A percentile compares a stretch with the other conserved stretches of the same genome.
Evolutionary conservation across 2,329 filamentous ascomycete genomes (phyloP).

Genomic region (Aspergillus calidoustus): DNA sequence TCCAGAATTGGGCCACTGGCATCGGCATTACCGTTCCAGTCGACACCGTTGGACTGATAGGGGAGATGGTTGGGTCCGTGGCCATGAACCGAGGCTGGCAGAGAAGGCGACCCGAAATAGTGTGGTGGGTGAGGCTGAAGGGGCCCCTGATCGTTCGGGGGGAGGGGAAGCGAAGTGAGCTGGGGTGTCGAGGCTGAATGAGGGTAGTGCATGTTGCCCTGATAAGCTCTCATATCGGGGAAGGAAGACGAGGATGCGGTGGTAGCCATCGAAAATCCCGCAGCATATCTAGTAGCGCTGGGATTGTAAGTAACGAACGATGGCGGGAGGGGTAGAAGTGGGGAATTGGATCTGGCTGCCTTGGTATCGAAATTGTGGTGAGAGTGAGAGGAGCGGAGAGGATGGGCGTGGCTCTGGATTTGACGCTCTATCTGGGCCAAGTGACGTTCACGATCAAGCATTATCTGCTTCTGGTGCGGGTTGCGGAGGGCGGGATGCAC

Average conservation of each 20-base stretch:
- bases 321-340: neutral
- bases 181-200: neutral
- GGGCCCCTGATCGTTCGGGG: neutral
- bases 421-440: slow-evolving; percentile 2
- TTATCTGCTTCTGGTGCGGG: slow-evolving; percentile 12
- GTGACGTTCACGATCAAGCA: slow-evolving; percentile 13
- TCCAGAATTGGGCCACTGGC: neutral
- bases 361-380: slow-evolving; percentile 5
- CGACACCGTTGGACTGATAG: neutral
- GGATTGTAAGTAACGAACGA: neutral
- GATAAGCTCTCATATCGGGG: slow-evolving; percentile 2
- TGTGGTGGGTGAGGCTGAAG: neutral
- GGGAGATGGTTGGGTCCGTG: neutral
- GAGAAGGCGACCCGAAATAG: neutral
- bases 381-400: slow-evolving; percentile 7
- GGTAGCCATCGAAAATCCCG: neutral
- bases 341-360: neutral
- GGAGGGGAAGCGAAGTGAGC: neutral
- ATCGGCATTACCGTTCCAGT: neutral
- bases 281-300: neutral
- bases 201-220: slow-evolving; percentile 7
- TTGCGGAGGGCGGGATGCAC: slow-evolving; percentile 20
- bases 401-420: slow-evolving; percentile 3
- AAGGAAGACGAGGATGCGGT: neutral
- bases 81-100: neutral